Evolutionary conservation across 2,329 filamentous ascomycete genomes (phyloP), one percentile per base, ranked within the genome.

Genomic region (Stachybotrys elegans): DNA sequence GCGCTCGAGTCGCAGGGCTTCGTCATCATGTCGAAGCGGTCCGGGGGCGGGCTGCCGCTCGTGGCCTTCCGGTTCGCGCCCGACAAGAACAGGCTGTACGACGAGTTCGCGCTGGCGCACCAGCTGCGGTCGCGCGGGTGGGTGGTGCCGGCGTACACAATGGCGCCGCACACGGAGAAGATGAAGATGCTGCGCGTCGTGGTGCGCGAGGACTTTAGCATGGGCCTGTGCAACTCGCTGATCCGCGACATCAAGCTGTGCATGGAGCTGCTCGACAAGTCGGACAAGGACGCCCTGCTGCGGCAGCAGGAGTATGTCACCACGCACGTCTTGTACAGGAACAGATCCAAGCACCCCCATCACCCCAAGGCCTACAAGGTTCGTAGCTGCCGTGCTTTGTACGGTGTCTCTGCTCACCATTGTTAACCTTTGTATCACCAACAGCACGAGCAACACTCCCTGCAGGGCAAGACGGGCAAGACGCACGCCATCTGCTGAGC

Each of bases 141-240:
- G 92, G 86, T 96, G 22, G 88, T 96, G 0, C 92, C 92, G 0
- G 92, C 92, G 0, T 97, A 97, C 69, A 97, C 91, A 31, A 96
- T 96, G 92, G 92, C 92, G 1, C 91, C 91, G 16, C 77, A 95
- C 61, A 90, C 88, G 16, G 74, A 88, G 44, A 73, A 82, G 51
- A 75, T 96, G 59, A 94, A 95, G 76, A 84, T 97, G 78, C 81
- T 96, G 72, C 84, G 92, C 29, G 81, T 96, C 5, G 92, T 97
- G 1, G 88, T 96, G 5, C 81, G 92, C 41, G 92, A 96, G 67
- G 92, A 96, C 68, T 96, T 97, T 56, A 87, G 82, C 38, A 83
- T 86, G 63, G 82, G 76, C 53, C 78, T 91, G 31, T 95, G 89
- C 59, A 90, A 97, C 59, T 73, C 79, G 9, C 72, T 97, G 25